Conservation (phyloP, 2,329 filamentous ascomycete species). For the Aspergillus pseudoglaucus region DNA sequence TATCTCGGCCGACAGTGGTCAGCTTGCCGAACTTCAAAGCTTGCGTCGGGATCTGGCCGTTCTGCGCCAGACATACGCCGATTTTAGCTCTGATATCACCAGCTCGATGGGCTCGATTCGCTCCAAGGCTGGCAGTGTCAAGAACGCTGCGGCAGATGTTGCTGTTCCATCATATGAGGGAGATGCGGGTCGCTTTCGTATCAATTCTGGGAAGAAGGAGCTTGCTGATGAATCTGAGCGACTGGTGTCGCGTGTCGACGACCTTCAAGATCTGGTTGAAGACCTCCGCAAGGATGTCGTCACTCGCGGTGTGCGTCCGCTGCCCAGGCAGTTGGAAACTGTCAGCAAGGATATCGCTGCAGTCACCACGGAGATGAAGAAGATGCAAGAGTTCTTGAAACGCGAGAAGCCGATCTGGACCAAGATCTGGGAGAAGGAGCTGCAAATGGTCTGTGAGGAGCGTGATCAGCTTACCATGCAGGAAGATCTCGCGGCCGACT, state of each 20-base stretch:
- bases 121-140: conserved; percentile 73
- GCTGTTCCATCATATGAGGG: conserved; percentile 65
- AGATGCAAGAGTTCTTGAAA: conserved; percentile 86
- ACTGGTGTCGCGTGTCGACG: conserved; percentile 86
- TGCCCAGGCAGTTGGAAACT: conserved; percentile 80
- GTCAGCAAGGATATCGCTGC: conserved; percentile 82
- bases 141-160: conserved; percentile 64
- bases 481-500: conserved; percentile 86
- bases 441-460: conserved; percentile 93
- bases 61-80: conserved; percentile 85
- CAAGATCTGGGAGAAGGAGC: conserved; percentile 98
- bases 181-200: conserved; percentile 76
- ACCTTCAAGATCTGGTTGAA: conserved; percentile 94
- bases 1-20: conserved; percentile 45
- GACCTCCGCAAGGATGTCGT: conserved; percentile 97
- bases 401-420: conserved; percentile 95
- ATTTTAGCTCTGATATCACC: conserved; percentile 81
- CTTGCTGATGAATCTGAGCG: conserved; percentile 82
- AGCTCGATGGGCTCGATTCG: conserved; percentile 79
- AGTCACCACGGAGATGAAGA: conserved; percentile 80
- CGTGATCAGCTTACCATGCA: conserved; percentile 91
- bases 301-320: conserved; percentile 78
- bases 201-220: conserved; percentile 78
- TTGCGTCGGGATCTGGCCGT: conserved; percentile 85
- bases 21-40: conserved; percentile 71